Evolutionary conservation across 305 asterid species (phyloP).

Genomic region (Ruellia speciosa): DNA sequence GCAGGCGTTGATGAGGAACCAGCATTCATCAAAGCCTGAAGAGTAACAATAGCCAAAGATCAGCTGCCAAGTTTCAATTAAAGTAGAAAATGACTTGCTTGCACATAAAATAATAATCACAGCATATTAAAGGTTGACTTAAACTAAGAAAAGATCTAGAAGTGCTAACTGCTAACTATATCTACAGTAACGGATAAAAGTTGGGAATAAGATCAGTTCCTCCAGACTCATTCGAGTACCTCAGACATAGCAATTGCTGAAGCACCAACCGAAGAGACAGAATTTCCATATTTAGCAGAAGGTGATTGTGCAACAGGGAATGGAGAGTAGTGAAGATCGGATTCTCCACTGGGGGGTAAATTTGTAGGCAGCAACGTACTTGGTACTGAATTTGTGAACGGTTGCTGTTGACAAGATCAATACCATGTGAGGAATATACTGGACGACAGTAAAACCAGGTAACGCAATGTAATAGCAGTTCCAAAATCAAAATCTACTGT

Average conservation of each 20-base stretch:
- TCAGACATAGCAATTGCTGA: constrained; percentile 71
- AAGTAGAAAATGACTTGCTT: not conserved
- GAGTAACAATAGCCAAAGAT: constrained; percentile 10
- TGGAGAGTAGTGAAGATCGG: constrained; percentile 65
- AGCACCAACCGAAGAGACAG: constrained; percentile 37
- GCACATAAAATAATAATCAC: not conserved
- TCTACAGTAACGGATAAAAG: not conserved
- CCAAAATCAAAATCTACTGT: too few species aligned
- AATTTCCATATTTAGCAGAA: constrained; percentile 50
- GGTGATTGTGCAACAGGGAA: constrained; percentile 53
- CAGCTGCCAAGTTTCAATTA: not conserved
- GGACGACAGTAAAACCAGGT: not conserved
- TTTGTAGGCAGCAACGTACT: constrained; percentile 51
- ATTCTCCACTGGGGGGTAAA: constrained; percentile 56
- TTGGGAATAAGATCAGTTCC: not conserved
- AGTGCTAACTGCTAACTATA: too few species aligned
- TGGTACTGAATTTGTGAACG: constrained; percentile 26
- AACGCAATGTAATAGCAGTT: not conserved
- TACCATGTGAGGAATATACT: not conserved
- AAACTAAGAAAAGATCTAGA: not conserved
- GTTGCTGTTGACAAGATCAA: not conserved
- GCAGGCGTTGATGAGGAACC: constrained; percentile 51
- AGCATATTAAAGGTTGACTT: not conserved
- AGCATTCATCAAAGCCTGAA: constrained; percentile 59
- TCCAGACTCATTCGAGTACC: constrained; percentile 30